Conservation (phyloP, 805 yeast genomes). For the Saccharomycodes ludwigii region DNA sequence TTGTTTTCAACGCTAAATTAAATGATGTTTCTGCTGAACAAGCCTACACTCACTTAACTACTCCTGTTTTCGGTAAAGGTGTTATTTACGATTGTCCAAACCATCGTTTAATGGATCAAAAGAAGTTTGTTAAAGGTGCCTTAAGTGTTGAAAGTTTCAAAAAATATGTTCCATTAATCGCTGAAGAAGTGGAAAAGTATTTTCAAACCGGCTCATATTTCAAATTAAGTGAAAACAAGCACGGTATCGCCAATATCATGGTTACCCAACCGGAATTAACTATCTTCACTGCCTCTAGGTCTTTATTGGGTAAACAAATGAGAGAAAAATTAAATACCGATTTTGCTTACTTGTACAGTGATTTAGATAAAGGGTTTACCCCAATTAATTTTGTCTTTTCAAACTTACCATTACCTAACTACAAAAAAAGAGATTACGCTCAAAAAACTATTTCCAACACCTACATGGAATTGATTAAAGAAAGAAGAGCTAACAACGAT, state of each 20-base stretch:
- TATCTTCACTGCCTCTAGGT: conserved; percentile 88
- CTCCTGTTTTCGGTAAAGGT: conserved; percentile 98
- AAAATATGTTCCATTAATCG: conserved; percentile 77
- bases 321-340: conserved; percentile 69
- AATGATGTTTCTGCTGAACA: conserved; percentile 92
- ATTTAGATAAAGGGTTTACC: conserved; percentile 92
- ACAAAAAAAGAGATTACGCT: conserved; percentile 77
- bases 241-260: conserved; percentile 57
- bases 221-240: conserved; percentile 25
- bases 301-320: conserved; percentile 84
- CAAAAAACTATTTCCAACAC: conserved; percentile 70
- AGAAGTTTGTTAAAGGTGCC: conserved; percentile 88
- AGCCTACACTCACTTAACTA: conserved; percentile 91
- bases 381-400: conserved; percentile 95
- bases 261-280: conserved; percentile 89
- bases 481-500: conserved; percentile 68
- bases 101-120: conserved; percentile 90
- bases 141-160: conserved; percentile 76
- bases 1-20: conserved; percentile 80
- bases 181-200: conserved; percentile 62
- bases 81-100: conserved; percentile 97
- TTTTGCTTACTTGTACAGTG: conserved; percentile 77
- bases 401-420: conserved; percentile 76
- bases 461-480: conserved; percentile 63
- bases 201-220: conserved; percentile 42